Conservation (phyloP, 208 protist species). For the Crithidia sp. region DNA sequence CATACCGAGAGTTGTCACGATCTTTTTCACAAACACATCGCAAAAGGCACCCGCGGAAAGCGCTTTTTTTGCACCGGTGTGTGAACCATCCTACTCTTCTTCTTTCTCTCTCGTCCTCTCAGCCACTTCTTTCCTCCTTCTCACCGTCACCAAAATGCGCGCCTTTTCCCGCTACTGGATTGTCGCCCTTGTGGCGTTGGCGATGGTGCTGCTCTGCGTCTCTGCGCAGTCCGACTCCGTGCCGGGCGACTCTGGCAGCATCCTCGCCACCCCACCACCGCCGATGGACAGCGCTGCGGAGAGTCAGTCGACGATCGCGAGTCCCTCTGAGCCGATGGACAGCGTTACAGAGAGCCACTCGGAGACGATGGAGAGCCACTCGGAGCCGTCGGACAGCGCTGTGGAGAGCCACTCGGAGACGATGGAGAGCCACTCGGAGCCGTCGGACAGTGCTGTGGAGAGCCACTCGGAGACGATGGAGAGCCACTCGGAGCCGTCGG, state of each 20-base stretch:
- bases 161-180: background rate
- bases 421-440: too few relatives aligned
- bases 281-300: background rate
- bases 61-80: too few relatives aligned
- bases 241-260: background rate
- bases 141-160: background rate
- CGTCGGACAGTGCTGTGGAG: too few relatives aligned
- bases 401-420: background rate
- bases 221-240: conserved; percentile 1
- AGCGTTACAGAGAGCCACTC: too few relatives aligned
- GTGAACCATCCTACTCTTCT: background rate
- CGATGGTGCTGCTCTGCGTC: conserved; percentile 2
- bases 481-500: too few relatives aligned
- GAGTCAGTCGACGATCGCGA: too few relatives aligned
- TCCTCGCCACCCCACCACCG: conserved; percentile 2
- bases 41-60: too few relatives aligned
- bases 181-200: background rate
- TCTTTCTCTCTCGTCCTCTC: background rate
- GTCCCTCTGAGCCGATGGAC: too few relatives aligned
- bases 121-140: background rate
- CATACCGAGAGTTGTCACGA: background rate
- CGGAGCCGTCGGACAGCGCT: background rate
- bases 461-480: too few relatives aligned
- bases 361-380: too few relatives aligned
- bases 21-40: background rate